phyloP scores from a whole-genome alignment of 2,329 filamentous ascomycete species.

The Aspergillus unguis region DNA sequence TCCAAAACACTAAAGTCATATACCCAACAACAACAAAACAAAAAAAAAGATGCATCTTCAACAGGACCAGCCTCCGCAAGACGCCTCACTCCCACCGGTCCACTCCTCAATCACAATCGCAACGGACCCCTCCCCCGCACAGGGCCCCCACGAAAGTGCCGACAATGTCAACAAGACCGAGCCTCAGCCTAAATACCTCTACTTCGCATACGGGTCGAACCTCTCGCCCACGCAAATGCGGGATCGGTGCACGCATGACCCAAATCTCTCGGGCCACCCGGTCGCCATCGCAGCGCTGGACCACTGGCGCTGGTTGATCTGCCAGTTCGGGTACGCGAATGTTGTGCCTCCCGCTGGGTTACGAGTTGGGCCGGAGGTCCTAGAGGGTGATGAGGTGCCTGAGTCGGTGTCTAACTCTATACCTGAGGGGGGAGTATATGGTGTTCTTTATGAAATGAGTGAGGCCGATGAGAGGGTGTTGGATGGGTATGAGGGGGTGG shows the following conservation, averaged over 20 bases:
- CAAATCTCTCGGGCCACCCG: constrained; percentile 32
- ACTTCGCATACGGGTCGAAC: constrained; percentile 46
- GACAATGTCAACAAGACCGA: constrained; percentile 5
- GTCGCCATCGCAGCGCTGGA: constrained; percentile 40
- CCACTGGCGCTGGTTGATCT: constrained; percentile 42
- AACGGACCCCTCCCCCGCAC: neutral
- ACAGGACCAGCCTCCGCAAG: neutral
- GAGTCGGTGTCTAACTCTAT: constrained; percentile 18
- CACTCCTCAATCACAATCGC: neutral
- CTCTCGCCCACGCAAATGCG: constrained; percentile 43
- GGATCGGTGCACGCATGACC: constrained; percentile 33
- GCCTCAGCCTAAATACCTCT: constrained; percentile 29
- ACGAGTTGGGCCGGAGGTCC: constrained; percentile 21
- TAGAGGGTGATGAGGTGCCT: constrained; percentile 16
- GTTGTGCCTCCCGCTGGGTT: constrained; percentile 31
- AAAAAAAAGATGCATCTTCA: constrained; percentile 11
- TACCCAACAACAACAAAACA: neutral
- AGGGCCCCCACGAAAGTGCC: neutral
- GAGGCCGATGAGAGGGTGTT: constrained; percentile 34
- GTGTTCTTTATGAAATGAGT: constrained; percentile 42
- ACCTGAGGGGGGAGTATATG: constrained; percentile 32
- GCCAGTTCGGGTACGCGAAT: constrained; percentile 42
- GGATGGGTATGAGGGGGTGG: constrained; percentile 40
- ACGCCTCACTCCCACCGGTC: neutral
- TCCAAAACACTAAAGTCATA: neutral